A percentile compares a stretch with the other conserved stretches of the same genome.
These are phyloP conservation scores for Cryptococcus wingfieldii DNA, from an alignment of 1,284 basidiomycete species.

Conservation along the genomic window DNA sequence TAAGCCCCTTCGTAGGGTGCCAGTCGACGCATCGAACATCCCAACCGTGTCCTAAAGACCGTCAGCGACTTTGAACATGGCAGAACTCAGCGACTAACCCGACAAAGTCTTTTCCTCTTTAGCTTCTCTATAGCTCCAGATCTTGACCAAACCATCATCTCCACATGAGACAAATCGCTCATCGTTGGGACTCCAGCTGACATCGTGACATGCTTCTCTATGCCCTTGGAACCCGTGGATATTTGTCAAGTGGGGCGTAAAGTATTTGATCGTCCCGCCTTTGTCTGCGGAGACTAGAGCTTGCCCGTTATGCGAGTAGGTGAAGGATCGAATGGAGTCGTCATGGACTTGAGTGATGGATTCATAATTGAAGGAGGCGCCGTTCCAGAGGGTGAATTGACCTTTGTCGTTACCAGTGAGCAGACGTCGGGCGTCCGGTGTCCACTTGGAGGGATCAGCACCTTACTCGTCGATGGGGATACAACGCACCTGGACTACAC, in stretches of 20 bases:
- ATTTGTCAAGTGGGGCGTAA: slow-evolving; percentile 98
- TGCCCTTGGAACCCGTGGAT: slow-evolving; percentile 88
- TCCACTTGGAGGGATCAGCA: slow-evolving; percentile 64
- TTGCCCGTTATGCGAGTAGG: slow-evolving; percentile 84
- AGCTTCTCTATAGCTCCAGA: slow-evolving; percentile 93
- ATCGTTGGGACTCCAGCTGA: slow-evolving; percentile 90
- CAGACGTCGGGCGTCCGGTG: slow-evolving; percentile 86
- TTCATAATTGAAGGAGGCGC: slow-evolving; percentile 98
- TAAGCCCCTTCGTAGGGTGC: slow-evolving; percentile 92
- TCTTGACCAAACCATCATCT: slow-evolving; percentile 87
- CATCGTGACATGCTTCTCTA: slow-evolving; percentile 79
- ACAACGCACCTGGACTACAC: slow-evolving; percentile 80
- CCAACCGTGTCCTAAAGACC: slow-evolving; percentile 82
- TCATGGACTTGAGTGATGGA: slow-evolving; percentile 94
- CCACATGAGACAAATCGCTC: slow-evolving; percentile 86
- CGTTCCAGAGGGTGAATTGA: slow-evolving; percentile 99
- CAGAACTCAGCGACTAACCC: slow-evolving; percentile 53
- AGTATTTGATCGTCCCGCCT: slow-evolving; percentile 93
- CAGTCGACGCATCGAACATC: slow-evolving; percentile 98
- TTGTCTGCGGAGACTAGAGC: slow-evolving; percentile 92
- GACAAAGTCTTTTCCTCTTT: slow-evolving; percentile 80
- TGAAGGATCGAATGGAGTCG: slow-evolving; percentile 80
- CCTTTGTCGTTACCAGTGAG: slow-evolving; percentile 94
- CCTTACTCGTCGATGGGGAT: not conserved
- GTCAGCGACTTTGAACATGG: not conserved